Evolutionary conservation across 345 rosid genomes (phyloP), one percentile per base, ranked within the genome.

Genomic region (Jatropha curcas): DNA sequence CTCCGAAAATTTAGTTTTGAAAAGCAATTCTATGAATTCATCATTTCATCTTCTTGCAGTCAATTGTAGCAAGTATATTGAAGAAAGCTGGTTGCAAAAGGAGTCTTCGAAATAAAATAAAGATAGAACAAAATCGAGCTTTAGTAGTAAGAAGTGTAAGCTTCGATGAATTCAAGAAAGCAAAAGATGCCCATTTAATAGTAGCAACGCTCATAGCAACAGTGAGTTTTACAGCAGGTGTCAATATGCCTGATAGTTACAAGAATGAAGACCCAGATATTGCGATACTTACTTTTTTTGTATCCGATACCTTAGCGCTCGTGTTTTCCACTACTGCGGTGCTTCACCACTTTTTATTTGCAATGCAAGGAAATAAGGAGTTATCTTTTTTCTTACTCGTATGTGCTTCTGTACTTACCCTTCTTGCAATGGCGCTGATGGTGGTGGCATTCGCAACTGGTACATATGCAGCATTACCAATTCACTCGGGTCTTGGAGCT

Each of bases 221-320:
- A 48, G 74, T 71, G 4, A 60, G 56, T 3, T 71, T 71, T 45
- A 59, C 67, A 17, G 59, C 74, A 28, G 57, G 60, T 27, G 60
- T 71, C 35, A 71, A 48, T 65, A 2, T 70, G 37, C 73, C 65
- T 39, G 73, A 56, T 13, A 65, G 73, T 70, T 37, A 57, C n/a
- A 9, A 11, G 5, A 25, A 7, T 41, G 55, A 37, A 4, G 22
- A 74, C 6, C 39, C n/a, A 30, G 69, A 70, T 12, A 25, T 24
- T n/a, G 72, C 77, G 48, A 33, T 74, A 16, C 19, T 51, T 4
- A 17, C 53, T 19, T 67, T 74, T 59, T 9, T 48, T 58, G 1
- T 67, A 30, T 24, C 72, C 11, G 37, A 74, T 50, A 22, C 62
- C 24, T 19, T 75, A 1, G 46, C 78, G 12, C 22, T 75, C 30